A percentile compares a stretch with the other conserved stretches of the same genome.
Evolutionary conservation across 257 asterid species (phyloP).

Genomic region (Buddleja alternifolia): DNA sequence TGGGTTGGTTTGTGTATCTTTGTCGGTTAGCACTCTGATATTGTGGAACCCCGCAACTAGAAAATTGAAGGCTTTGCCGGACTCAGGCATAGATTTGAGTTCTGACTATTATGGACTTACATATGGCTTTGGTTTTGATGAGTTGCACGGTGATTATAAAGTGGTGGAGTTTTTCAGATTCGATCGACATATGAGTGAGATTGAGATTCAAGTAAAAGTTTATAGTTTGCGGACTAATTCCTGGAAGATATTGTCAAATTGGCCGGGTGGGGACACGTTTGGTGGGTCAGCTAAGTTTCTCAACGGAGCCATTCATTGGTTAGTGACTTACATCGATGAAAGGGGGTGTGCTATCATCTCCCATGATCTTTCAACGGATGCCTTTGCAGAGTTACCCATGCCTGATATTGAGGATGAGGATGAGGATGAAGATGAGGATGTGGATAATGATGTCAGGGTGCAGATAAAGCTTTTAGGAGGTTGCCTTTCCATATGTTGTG

Average conservation of each 20-base stretch:
- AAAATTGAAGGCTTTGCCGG: constrained; percentile 21
- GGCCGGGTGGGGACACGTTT: too few relatives aligned
- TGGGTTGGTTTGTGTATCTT: constrained; percentile 32
- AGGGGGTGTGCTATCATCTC: too few relatives aligned
- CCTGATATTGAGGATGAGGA: too few relatives aligned
- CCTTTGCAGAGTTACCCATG: too few relatives aligned
- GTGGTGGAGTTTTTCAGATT: constrained; percentile 25
- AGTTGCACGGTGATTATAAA: constrained; percentile 32
- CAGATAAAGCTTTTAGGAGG: constrained; percentile 27
- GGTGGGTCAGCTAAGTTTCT: too few relatives aligned
- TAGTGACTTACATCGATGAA: too few relatives aligned
- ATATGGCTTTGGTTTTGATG: too few relatives aligned
- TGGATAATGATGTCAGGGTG: neutral
- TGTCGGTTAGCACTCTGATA: neutral
- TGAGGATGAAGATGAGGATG: too few relatives aligned
- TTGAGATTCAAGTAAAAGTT: constrained; percentile 23
- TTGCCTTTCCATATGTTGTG: constrained; percentile 26
- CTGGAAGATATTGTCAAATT: too few relatives aligned
- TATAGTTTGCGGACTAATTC: too few relatives aligned
- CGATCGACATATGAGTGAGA: neutral
- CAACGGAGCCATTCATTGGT: too few relatives aligned
- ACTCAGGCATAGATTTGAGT: constrained; percentile 5
- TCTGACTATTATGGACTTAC: neutral
- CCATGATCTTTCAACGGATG: too few relatives aligned
- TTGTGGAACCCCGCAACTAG: constrained; percentile 33